Conservation (phyloP, 805 yeast species). For the Yamadazyma nakazawae region DNA sequence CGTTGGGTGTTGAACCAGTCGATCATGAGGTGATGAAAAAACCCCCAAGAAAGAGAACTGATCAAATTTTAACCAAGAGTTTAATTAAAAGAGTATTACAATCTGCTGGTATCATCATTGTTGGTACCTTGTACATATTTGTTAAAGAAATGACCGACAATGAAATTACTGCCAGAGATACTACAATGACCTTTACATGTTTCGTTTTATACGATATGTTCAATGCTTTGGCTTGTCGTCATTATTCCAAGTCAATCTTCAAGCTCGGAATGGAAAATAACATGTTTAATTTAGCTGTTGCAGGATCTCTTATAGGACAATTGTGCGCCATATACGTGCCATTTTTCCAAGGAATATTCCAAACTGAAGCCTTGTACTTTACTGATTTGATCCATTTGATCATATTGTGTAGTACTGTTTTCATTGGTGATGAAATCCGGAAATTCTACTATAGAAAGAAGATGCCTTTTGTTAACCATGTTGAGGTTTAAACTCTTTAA, state of each 20-base stretch:
- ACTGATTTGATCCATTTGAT: conserved; percentile 66
- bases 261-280: conserved; percentile 77
- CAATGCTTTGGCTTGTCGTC: conserved; percentile 92
- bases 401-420: conserved; percentile 70
- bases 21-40: conserved; percentile 92
- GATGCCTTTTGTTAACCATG: conserved; percentile 11
- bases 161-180: conserved; percentile 86
- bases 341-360: conserved; percentile 87
- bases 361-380: conserved; percentile 83
- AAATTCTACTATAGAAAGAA: conserved; percentile 41
- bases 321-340: conserved; percentile 91
- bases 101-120: conserved; percentile 71
- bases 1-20: conserved; percentile 95
- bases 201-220: conserved; percentile 96
- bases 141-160: conserved; percentile 82
- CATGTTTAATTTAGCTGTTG: conserved; percentile 93
- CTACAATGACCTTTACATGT: conserved; percentile 98
- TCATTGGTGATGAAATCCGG: conserved; percentile 79
- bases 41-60: conserved; percentile 91
- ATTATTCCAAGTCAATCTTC: conserved; percentile 76
- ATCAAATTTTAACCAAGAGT: conserved; percentile 69
- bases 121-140: conserved; percentile 87
- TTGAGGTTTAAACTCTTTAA: background rate
- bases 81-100: conserved; percentile 71
- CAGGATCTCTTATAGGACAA: conserved; percentile 85